Evolutionary conservation across 345 rosid species (phyloP), one percentile per base, ranked within the genome.

Genomic region (Euphorbia lathyris): DNA sequence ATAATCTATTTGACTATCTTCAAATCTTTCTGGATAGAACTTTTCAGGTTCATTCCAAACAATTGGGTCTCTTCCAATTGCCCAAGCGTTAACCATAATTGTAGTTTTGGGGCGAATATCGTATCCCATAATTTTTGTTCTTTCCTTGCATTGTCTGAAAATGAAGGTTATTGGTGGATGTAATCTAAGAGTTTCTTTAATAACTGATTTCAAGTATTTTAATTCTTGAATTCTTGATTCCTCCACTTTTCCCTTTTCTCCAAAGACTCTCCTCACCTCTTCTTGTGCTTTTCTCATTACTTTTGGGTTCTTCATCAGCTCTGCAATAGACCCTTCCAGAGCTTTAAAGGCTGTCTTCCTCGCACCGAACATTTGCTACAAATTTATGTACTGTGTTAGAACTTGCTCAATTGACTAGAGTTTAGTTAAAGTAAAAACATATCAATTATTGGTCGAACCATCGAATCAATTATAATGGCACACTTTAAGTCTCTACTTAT

Each of bases 231-330:
- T 4, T 20, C 30, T 36, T 20, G 42, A 17, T 43, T 80, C 81
- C 10, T 30, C 71, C 0, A 71, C 71, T 7, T 34, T 27, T 40
- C 79, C 81, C 23, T 57, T 68, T 17, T 53, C 14, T 0, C 26
- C 3, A 25, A 68, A 74, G 7, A 72, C 76, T 45, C 23, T 20
- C 26, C 80, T 75, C 23, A 78, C 79, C 57, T 81, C 82, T 1
- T 71, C 58, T 66, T 74, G 79, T 45, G 81, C 79, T 19, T 74
- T 61, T 51, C 19, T 38, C 9, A 77, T 55, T 58, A 63, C 16
- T 12, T 13, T 36, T 3, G 76, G 84, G 14, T 63, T 74, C 55
- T 38, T 74, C 9, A 74, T 16, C 81, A 81, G 0, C 17, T 66
- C 70, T n/a, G 70, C 36, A 19, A 66, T 29, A n/a, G 58, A 20